Base-by-base conservation (phyloP, 805 yeast genomes). In the Sungouiella blattae region DNA sequence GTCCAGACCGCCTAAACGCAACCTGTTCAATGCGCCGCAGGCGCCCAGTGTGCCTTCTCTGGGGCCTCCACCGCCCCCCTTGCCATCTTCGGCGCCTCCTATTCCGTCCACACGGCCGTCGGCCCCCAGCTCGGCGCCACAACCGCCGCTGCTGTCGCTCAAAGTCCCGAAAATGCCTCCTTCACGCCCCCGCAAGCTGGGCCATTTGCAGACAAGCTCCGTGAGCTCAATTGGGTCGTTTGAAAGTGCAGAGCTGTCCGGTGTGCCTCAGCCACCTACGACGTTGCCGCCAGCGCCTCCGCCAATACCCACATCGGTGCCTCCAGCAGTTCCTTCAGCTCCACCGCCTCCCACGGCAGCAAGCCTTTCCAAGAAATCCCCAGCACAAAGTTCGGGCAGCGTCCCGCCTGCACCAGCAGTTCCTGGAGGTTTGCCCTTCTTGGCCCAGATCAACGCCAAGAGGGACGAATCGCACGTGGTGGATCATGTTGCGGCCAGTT, bases 151-250 rank as follows among this genome's bases (percentile, higher is more conserved):
- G n/a, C 13, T 33, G 4, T n/a, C 42, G 14, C 26, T 42, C 17
- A 38, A 44, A 25, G 44, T 45, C 4, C 70, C 71, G 4, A 62
- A 57, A 31, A 30, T 64, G 32, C 73, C 73, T 1, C 69, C 70
- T 2, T 52, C 50, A 18, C 53, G 72, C 30, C 73, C 73, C 17
- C 58, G 53, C 43, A 67, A 66, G 41, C 59, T 67, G 27, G 39
- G 54, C 1, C 71, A 66, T 46, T 44, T 62, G 41, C 54, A 53
- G 39, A 36, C 50, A 13, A 25, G 36, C 11, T 57, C 63, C 2
- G 33, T 44, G 5, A 46, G 46, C 15, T 55, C 62, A 13, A 36
- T 41, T 8, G 30, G 28, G 24, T 50, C 56, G 9, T 32, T 37
- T 22, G 55, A 47, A 17, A 25, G 13, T 1, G 23, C 36, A 8